Percentiles rank a stretch among this genome's conserved stretches.
Conservation (phyloP, 139 green algal genomes). For the Ettlia oleoabundans region DNA sequence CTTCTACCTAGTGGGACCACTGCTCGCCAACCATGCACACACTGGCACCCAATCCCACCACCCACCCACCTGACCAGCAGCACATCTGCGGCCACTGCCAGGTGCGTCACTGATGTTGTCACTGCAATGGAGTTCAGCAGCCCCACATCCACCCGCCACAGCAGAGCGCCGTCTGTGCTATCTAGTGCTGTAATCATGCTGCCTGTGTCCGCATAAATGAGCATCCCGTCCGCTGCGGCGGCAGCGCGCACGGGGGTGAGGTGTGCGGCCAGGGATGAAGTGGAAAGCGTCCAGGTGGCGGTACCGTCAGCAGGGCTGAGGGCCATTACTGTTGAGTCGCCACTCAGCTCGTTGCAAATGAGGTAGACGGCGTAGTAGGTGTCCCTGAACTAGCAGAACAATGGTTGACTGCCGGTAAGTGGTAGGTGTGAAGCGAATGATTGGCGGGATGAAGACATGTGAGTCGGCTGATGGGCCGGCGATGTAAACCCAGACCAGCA, state of each 20-base stretch:
- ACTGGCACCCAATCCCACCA: background rate
- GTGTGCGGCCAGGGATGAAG: background rate
- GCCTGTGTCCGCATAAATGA: constrained; percentile 8
- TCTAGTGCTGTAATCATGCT: constrained; percentile 15
- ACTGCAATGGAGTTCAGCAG: background rate
- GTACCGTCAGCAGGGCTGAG: constrained; percentile 2
- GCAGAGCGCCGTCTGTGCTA: constrained; percentile 1
- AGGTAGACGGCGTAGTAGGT: constrained; percentile 14
- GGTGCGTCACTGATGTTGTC: constrained; percentile 4
- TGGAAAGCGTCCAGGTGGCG: constrained; percentile 18
- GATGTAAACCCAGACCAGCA: no score
- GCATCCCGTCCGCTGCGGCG: background rate
- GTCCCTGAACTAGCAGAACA: background rate
- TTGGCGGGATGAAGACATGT: background rate
- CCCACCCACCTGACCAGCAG: constrained; percentile 25
- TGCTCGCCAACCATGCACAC: no score
- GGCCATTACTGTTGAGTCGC: constrained; percentile 22
- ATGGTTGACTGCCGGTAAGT: background rate
- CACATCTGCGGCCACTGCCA: constrained; percentile 1
- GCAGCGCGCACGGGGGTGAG: constrained; percentile 20
- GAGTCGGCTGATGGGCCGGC: no score
- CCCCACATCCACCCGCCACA: constrained; percentile 27
- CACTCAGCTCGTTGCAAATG: constrained; percentile 15
- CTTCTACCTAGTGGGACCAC: no score
- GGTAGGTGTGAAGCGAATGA: background rate